phyloP scores from a whole-genome alignment of 2,329 filamentous ascomycete species.

The Metarhizium album region DNA sequence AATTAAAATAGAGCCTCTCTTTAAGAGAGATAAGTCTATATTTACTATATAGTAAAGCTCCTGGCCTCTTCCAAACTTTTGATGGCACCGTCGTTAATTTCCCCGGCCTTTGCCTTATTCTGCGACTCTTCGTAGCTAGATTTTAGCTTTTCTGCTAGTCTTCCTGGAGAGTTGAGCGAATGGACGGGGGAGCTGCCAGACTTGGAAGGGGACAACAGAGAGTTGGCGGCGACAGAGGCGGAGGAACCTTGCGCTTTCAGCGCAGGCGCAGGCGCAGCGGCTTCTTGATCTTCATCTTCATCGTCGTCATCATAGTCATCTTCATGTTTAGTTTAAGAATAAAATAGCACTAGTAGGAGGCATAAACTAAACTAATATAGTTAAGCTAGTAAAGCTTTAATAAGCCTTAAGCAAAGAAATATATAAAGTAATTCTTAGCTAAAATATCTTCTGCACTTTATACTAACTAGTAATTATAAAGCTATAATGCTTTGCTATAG shows the following conservation, averaged over 20 bases:
- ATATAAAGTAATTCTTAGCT: too few relatives aligned
- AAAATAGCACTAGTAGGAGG: too few relatives aligned
- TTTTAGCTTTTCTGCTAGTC: constrained; percentile 42
- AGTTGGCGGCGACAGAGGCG: constrained; percentile 41
- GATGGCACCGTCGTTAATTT: constrained; percentile 61
- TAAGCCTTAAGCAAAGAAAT: too few relatives aligned
- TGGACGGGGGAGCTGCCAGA: constrained; percentile 57
- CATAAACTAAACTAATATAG: too few relatives aligned
- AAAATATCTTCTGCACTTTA: too few relatives aligned
- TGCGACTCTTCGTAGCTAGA: constrained; percentile 32
- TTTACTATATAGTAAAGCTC: too few relatives aligned
- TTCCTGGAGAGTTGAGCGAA: constrained; percentile 50
- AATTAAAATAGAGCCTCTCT: too few relatives aligned
- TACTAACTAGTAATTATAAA: too few relatives aligned
- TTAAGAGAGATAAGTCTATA: too few relatives aligned
- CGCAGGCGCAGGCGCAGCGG: constrained; percentile 43
- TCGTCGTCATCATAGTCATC: constrained; percentile 73
- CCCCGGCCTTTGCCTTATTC: constrained; percentile 52
- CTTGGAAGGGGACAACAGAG: constrained; percentile 58
- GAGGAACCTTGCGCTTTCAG: constrained; percentile 41
- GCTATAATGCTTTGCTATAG: too few relatives aligned
- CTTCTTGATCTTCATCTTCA: constrained; percentile 57
- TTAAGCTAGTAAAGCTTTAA: too few relatives aligned
- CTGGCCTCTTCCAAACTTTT: constrained; percentile 90
- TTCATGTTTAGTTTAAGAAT: too few relatives aligned